Evolutionary conservation across 805 yeast genomes (phyloP).

Genomic region (Zygosaccharomyces kombuchaensis): DNA sequence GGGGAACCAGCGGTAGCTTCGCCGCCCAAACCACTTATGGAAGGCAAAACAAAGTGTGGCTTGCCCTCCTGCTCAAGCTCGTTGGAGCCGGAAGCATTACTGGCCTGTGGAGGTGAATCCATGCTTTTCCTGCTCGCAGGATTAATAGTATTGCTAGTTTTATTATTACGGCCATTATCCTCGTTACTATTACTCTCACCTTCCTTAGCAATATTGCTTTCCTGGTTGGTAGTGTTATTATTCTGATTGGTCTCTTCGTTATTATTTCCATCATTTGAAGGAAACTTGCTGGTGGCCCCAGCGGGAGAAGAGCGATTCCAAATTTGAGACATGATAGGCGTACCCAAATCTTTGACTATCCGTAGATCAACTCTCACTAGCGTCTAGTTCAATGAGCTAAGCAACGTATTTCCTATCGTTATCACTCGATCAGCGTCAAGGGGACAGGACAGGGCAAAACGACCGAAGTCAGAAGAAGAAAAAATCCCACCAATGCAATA

Average conservation of each 20-base stretch:
- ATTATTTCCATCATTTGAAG: not conserved
- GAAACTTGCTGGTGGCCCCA: constrained; percentile 5
- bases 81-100: constrained; percentile 33
- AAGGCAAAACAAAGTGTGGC: constrained; percentile 14
- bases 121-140: constrained; percentile 4
- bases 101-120: constrained; percentile 26
- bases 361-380: not conserved
- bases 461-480: not conserved
- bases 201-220: not conserved
- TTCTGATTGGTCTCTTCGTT: not conserved
- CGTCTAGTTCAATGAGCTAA: not conserved
- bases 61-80: constrained; percentile 20
- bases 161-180: not conserved
- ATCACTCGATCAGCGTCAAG: constrained; percentile 8
- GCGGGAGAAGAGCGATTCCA: constrained; percentile 16
- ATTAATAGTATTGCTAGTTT: constrained; percentile 1
- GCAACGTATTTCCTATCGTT: not conserved
- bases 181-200: constrained; percentile 1
- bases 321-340: constrained; percentile 11
- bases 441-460: constrained; percentile 1
- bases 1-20: constrained; percentile 7
- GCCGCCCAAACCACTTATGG: constrained; percentile 17
- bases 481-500: not conserved
- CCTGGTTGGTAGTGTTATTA: not conserved
- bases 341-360: not conserved